Evolutionary conservation across 2,329 filamentous ascomycete species (phyloP).

Genomic region (Aspergillus tubingensis): DNA sequence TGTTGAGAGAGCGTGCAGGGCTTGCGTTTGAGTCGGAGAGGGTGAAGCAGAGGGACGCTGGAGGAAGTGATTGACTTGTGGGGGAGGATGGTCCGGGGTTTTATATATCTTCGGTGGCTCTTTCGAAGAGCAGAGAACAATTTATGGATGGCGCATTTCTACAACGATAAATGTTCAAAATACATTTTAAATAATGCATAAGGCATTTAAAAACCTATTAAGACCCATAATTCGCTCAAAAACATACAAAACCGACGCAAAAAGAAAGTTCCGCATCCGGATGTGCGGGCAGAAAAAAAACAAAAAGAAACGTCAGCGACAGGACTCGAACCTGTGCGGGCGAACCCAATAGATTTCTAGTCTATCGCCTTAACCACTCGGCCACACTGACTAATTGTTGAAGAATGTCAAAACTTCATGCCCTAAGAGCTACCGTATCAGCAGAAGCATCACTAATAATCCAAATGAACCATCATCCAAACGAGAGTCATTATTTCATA

Average conservation of each 20-base stretch:
- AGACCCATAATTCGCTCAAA: fast-evolving
- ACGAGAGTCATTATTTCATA: not conserved
- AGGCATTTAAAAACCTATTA: no score
- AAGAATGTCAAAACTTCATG: not conserved
- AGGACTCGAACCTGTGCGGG: slow-evolving; percentile 22
- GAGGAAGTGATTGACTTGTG: not conserved
- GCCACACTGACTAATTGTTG: not conserved
- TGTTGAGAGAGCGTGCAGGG: slow-evolving; percentile 47
- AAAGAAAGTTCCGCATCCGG: no score
- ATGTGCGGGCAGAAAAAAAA: not conserved
- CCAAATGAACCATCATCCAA: not conserved
- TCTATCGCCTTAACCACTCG: slow-evolving; percentile 6
- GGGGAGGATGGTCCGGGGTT: fast-evolving
- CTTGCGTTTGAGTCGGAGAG: slow-evolving; percentile 48
- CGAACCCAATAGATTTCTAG: slow-evolving; percentile 17
- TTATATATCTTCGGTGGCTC: no score
- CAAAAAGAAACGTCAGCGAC: slow-evolving; percentile 35
- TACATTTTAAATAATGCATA: no score
- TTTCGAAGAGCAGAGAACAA: no score
- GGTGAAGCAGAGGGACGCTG: slow-evolving; percentile 24
- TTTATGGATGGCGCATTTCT: no score
- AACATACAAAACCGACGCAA: no score
- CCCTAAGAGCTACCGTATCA: no score
- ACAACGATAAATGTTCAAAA: no score
- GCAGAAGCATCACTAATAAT: no score